Evolutionary conservation across 177 flowering plant genomes (phyloP), one percentile per base, ranked within the genome.

Genomic region (Telopea speciosissima): DNA sequence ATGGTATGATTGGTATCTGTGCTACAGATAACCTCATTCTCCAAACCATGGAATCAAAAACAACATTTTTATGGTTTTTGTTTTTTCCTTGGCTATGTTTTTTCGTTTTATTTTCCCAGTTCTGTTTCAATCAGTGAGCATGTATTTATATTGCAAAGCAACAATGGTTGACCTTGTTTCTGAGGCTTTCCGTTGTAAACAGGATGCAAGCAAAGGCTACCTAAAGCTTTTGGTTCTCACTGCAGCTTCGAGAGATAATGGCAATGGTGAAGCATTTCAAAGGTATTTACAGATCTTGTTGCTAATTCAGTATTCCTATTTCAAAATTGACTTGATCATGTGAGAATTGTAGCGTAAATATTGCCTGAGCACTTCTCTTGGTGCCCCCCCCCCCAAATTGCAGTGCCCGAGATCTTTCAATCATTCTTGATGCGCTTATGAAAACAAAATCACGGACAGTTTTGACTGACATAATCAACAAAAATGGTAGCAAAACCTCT

Each of bases 401-500:
- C 90, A 95, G 99, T 79, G 89, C 87, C 63, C 84, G 98, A 77
- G 97, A 91, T 75, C 90, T 93, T 73, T 95, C 99, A 58, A 90
- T 95, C 89, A 86, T 95, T 70, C 97, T 95, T 80, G 99, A 91
- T 84, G 99, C 98, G 28, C 83, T 95, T 63, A 70, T 91, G 81
- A 91, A 93, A 82, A 95, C 99, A 66, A 91, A 84, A 80, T 90
- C 97, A 21, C 78, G 92, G 68, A 75, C 69, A 26, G 98, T 93
- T 76, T 81, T 95, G 84, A 74, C 64, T 73, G 99, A 95, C 74
- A 86, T 95, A 71, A 81, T 93, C 26, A 88, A 83, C 83, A 95
- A 95, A 79, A 93, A 95, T 85, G 99, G 99, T 95, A 87, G 42
- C 63, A 24, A 70, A 60, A 40, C 58, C 33, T 78, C 21, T 70